Evolutionary conservation across 441 rosid species (phyloP).

Genomic region (Syzygium malaccense): DNA sequence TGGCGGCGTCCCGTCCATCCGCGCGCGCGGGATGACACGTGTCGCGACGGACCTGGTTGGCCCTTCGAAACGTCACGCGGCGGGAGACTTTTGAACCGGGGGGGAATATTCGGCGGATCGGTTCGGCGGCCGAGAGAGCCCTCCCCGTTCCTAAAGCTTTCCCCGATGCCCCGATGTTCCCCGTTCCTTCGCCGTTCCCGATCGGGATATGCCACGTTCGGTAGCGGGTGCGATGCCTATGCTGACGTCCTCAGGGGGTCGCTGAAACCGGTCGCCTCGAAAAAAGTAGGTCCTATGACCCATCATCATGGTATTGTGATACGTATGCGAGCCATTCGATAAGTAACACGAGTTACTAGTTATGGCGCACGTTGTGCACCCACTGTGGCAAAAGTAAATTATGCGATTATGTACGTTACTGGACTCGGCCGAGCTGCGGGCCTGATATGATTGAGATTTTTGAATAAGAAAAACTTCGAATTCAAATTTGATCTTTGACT

Average conservation of each 20-base stretch:
- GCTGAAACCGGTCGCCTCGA: background rate
- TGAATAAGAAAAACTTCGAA: accelerated
- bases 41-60: background rate
- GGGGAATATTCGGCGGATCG: background rate
- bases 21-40: background rate
- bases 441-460: background rate
- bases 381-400: accelerated
- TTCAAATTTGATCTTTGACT: background rate
- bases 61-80: accelerated
- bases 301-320: background rate
- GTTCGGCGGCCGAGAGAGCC: background rate
- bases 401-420: accelerated
- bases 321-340: background rate
- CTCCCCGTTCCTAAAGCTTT: background rate
- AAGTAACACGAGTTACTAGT: background rate
- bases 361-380: background rate
- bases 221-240: background rate
- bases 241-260: background rate
- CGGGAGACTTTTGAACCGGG: background rate
- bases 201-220: background rate
- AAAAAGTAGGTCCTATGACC: background rate
- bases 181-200: background rate
- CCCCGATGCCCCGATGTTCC: background rate
- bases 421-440: accelerated
- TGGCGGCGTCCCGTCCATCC: background rate